Conservation (phyloP, 2,329 filamentous ascomycete genomes). For the Calonectria hongkongensis region DNA sequence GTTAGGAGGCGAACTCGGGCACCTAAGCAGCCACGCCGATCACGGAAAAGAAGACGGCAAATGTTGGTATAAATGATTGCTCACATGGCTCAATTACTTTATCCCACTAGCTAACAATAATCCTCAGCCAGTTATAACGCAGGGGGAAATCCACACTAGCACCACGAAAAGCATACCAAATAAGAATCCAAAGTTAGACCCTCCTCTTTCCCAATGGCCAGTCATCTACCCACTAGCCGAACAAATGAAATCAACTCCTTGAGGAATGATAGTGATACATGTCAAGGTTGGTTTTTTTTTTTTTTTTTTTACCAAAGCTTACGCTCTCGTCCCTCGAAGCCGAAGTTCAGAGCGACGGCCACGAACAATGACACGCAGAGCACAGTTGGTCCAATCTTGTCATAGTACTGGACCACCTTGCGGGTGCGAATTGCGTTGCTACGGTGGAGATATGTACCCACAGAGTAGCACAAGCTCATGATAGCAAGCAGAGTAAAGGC, state of each 20-base stretch:
- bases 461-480: conserved; percentile 86
- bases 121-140: conserved; percentile 17
- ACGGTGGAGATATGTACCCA: conserved; percentile 90
- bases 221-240: conserved; percentile 16
- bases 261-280: conserved; percentile 33
- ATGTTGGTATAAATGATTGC: conserved; percentile 7
- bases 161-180: conserved; percentile 20
- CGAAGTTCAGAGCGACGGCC: conserved; percentile 88
- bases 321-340: conserved; percentile 80
- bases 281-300: background rate
- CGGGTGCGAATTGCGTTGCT: conserved; percentile 89
- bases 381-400: conserved; percentile 87
- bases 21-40: conserved; percentile 8
- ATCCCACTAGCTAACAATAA: conserved; percentile 39
- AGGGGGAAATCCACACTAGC: conserved; percentile 11
- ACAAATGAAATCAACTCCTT: conserved; percentile 37
- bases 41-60: conserved; percentile 5
- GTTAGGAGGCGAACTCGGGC: background rate
- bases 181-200: conserved; percentile 8
- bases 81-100: conserved; percentile 33
- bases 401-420: conserved; percentile 92
- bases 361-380: conserved; percentile 84
- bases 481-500: conserved; percentile 90
- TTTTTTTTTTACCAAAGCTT: conserved; percentile 67
- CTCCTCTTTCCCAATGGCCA: conserved; percentile 36